These are phyloP conservation scores for Conticribra weissflogii DNA, from an alignment of 108 stramenopile species.

Conservation along the genomic window DNA sequence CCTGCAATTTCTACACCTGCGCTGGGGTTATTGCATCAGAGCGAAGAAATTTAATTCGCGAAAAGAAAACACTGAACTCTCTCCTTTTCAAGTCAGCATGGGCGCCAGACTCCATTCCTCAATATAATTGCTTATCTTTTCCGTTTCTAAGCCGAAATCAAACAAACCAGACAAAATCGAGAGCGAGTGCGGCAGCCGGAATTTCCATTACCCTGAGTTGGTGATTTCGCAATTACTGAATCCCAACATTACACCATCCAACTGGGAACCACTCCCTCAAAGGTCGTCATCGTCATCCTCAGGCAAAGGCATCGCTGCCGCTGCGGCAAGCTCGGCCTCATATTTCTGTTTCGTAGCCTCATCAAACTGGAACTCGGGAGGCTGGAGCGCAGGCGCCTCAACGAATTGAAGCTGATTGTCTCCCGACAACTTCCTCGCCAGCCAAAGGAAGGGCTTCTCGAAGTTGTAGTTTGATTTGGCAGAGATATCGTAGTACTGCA, in stretches of 20 bases:
- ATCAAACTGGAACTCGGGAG: conserved; percentile 96
- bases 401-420: conserved; percentile 97
- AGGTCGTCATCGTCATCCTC: conserved; percentile 98
- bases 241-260: conserved; percentile 3
- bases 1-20: neutral
- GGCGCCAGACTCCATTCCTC: neutral
- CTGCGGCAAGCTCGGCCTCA: conserved; percentile 86
- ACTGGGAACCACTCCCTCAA: conserved; percentile 41
- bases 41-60: neutral
- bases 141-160: too few relatives aligned
- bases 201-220: neutral
- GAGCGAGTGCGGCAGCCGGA: neutral
- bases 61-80: neutral
- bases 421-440: conserved; percentile 97
- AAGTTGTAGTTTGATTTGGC: conserved; percentile 99
- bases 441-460: conserved; percentile 99
- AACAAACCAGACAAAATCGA: too few relatives aligned
- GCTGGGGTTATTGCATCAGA: neutral
- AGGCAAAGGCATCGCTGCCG: conserved; percentile 93
- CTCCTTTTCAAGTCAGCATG: neutral
- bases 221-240: neutral
- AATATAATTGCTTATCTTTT: too few relatives aligned
- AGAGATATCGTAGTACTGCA: conserved; percentile 99
- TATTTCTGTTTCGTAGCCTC: conserved; percentile 87
- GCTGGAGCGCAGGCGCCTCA: conserved; percentile 97